These are phyloP conservation scores for Zygoascus sp. DNA, from an alignment of 1,139 yeast species.

Conservation along the genomic window DNA sequence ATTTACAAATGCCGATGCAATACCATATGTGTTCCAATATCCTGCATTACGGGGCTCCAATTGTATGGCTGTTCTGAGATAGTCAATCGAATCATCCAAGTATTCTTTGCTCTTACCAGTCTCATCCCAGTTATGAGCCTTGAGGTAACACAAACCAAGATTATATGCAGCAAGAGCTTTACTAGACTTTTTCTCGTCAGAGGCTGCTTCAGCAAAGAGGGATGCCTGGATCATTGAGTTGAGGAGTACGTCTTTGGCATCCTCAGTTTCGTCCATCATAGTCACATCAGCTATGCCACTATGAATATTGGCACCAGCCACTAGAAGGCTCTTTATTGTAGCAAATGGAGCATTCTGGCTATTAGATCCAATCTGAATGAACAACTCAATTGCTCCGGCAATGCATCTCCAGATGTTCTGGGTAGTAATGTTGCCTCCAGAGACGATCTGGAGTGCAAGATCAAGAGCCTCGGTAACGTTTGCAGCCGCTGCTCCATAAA, in stretches of 20 bases:
- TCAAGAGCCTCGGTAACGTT: slow-evolving; percentile 38
- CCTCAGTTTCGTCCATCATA: slow-evolving; percentile 16
- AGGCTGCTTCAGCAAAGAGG: slow-evolving; percentile 31
- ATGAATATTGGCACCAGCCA: slow-evolving; percentile 4
- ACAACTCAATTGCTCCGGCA: slow-evolving; percentile 48
- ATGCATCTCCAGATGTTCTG: slow-evolving; percentile 53
- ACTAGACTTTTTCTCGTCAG: slow-evolving; percentile 30
- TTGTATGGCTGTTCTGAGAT: slow-evolving; percentile 63
- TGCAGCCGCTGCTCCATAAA: slow-evolving; percentile 57
- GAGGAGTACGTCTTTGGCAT: slow-evolving; percentile 12
- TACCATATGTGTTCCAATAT: slow-evolving; percentile 82
- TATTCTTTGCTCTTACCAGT: slow-evolving; percentile 13
- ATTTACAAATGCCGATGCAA: slow-evolving; percentile 55
- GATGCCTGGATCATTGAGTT: slow-evolving; percentile 20
- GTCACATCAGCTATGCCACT: slow-evolving; percentile 16
- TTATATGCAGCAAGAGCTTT: slow-evolving; percentile 61
- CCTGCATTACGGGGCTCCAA: slow-evolving; percentile 64
- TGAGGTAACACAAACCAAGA: slow-evolving; percentile 61
- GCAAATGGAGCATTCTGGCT: slow-evolving; percentile 41
- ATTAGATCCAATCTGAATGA: slow-evolving; percentile 42
- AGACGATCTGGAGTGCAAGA: slow-evolving; percentile 35
- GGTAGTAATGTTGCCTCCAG: slow-evolving; percentile 30
- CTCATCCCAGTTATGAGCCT: slow-evolving; percentile 40
- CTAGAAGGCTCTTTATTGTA: slow-evolving; percentile 9
- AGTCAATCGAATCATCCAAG: slow-evolving; percentile 50